Evolutionary conservation across 192 early-diverging fungal genomes (phyloP), one percentile per base, ranked within the genome.

Genomic region (Funneliformis mosseae): DNA sequence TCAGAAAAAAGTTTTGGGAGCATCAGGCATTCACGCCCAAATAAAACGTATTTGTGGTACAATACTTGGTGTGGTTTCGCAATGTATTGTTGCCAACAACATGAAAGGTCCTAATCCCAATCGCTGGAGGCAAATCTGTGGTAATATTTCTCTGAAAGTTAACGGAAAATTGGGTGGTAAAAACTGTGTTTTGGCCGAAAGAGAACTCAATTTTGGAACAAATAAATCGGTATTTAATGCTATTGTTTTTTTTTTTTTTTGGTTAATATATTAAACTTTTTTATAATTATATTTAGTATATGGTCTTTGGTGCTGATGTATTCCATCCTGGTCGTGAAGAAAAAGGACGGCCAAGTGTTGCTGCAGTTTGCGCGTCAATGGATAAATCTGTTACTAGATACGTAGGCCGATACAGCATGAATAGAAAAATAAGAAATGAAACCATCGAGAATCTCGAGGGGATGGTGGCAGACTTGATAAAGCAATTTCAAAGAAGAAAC

Each of bases 271-370:
- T 84, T 95, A 33, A 83, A 88, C 16, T 27, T 10, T 38, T 38
- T 84, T 68, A 16, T 39, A 33, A 42, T 42, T 21, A 38, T 55
- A 28, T 73, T 8, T 81, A 94, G 25, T 96, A 93, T 11, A 91
- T 97, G 76, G 81, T 99, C 55, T 84, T 99, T 66, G 97, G 97
- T 41, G 96, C 94, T 23, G 96, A 98, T 87, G 93, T 98, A 23
- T 95, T 93, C 8, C 97, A 98, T 82, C 92, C 95, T 28, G 88
- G 85, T 41, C 92, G 94, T 28, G 93, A 93, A 67, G 76, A 83
- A 11, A 63, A 38, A 27, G 59, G 21, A 14, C 59, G 70, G 25
- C 63, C 81, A n/a, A 74, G 71, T 25, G 68, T 83, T 18, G 81
- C 77, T 4, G 77, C 55, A 5, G 45, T 83, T 11, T 50, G 43